A percentile compares a stretch with the other conserved stretches of the same genome.
These are phyloP conservation scores for Gastroboletus turbinatus DNA, from an alignment of 1,284 basidiomycete genomes.

Conservation along the genomic window DNA sequence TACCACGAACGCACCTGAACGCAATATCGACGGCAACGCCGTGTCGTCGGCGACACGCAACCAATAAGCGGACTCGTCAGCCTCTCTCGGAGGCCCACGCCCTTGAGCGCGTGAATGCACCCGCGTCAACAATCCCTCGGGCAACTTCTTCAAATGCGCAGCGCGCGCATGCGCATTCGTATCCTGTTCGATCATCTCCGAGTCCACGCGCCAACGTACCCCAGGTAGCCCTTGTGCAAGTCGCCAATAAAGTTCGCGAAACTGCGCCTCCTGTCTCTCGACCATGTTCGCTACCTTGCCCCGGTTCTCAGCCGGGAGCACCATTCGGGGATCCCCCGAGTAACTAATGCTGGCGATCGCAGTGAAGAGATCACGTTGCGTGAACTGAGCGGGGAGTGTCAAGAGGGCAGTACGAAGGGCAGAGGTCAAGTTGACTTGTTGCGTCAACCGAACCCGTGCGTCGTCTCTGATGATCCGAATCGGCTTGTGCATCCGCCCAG, in stretches of 20 bases:
- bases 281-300: conserved; percentile 95
- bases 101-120: conserved; percentile 40
- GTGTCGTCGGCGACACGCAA: conserved; percentile 65
- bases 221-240: conserved; percentile 76
- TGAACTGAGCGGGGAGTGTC: conserved; percentile 69
- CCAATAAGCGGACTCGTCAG: conserved; percentile 79
- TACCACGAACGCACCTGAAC: conserved; percentile 48
- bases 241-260: conserved; percentile 84
- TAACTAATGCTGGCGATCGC: conserved; percentile 89
- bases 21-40: conserved; percentile 54
- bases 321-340: conserved; percentile 90
- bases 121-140: conserved; percentile 58
- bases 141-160: conserved; percentile 75
- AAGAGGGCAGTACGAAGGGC: conserved; percentile 84
- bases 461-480: conserved; percentile 87
- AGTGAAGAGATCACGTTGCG: conserved; percentile 83
- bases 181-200: conserved; percentile 68
- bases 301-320: conserved; percentile 91
- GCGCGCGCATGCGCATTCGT: conserved; percentile 61
- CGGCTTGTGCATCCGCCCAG: conserved; percentile 97
- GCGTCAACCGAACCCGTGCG: conserved; percentile 85
- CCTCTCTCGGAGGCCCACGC: conserved; percentile 37
- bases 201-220: conserved; percentile 61
- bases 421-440: conserved; percentile 90
- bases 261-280: conserved; percentile 76